Evolutionary conservation across 257 asterid species (phyloP).

Genomic region (Rauvolfia tetraphylla): DNA sequence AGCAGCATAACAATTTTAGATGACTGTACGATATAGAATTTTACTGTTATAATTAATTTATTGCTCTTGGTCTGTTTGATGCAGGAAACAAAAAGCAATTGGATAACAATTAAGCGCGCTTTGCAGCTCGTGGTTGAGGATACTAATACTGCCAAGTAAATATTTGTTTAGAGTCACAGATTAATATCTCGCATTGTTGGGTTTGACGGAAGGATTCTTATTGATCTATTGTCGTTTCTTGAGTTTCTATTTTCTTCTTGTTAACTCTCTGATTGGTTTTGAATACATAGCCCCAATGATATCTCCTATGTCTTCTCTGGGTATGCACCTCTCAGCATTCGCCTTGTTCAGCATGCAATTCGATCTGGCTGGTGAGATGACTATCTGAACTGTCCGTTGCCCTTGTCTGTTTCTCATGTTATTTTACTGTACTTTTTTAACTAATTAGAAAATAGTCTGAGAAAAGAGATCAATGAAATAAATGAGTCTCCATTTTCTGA

Average conservation of each 20-base stretch:
- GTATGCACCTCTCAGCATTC: slow-evolving; percentile 96
- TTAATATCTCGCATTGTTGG: neutral
- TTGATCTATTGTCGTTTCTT: neutral
- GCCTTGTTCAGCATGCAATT: slow-evolving; percentile 89
- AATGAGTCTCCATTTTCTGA: neutral
- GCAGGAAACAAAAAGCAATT: slow-evolving; percentile 89
- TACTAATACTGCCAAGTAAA: slow-evolving; percentile 80
- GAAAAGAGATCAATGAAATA: neutral
- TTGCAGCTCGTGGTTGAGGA: slow-evolving; percentile 85
- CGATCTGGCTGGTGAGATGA: slow-evolving; percentile 90
- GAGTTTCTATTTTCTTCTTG: neutral
- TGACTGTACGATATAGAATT: neutral
- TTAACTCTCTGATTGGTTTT: slow-evolving; percentile 22
- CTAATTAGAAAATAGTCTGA: neutral
- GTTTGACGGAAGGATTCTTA: neutral
- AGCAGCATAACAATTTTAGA: neutral
- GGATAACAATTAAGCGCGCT: slow-evolving; percentile 82
- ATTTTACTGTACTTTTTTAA: neutral
- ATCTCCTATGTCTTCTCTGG: slow-evolving; percentile 95
- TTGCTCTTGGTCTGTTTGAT: slow-evolving; percentile 22
- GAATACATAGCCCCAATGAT: slow-evolving; percentile 68
- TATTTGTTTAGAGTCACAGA: slow-evolving; percentile 13
- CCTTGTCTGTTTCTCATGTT: too few relatives aligned
- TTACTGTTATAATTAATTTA: slow-evolving; percentile 6
- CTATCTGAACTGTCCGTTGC: slow-evolving; percentile 16